These are phyloP conservation scores for Fusarium sp. DNA, from an alignment of 2,329 filamentous ascomycete species.

Conservation along the genomic window DNA sequence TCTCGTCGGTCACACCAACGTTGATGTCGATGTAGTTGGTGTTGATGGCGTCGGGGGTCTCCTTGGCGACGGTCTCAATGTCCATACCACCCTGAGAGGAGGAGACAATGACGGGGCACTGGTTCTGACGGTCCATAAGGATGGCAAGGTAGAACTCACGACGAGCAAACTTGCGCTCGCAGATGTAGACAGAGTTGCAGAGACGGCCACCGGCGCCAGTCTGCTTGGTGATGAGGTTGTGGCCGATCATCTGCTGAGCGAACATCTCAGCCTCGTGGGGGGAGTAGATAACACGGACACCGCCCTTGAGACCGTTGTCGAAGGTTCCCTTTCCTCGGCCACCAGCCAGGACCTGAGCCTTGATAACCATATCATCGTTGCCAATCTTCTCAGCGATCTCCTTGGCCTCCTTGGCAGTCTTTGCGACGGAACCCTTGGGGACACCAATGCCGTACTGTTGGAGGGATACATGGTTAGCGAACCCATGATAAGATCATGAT, in stretches of 20 bases:
- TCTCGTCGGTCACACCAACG: constrained; percentile 93
- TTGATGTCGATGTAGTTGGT: constrained; percentile 96
- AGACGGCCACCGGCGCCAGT: constrained; percentile 93
- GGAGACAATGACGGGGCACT: constrained; percentile 95
- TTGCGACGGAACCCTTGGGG: constrained; percentile 89
- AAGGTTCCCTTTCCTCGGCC: constrained; percentile 98
- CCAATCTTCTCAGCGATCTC: constrained; percentile 90
- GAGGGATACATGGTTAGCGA: constrained; percentile 41
- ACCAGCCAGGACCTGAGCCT: constrained; percentile 98
- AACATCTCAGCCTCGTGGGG: constrained; percentile 97
- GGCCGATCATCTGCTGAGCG: constrained; percentile 98
- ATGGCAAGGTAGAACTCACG: constrained; percentile 99
- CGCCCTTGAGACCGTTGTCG: constrained; percentile 98
- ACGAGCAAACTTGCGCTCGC: constrained; percentile 99
- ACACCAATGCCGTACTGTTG: constrained; percentile 92
- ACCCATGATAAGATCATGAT: constrained; percentile 16
- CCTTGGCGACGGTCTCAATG: constrained; percentile 98
- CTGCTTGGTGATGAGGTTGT: constrained; percentile 99
- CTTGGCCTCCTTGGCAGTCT: constrained; percentile 89
- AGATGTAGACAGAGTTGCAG: constrained; percentile 98
- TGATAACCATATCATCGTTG: constrained; percentile 98
- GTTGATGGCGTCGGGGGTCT: constrained; percentile 94
- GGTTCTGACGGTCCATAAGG: constrained; percentile 95
- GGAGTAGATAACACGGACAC: constrained; percentile 99
- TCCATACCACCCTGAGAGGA: constrained; percentile 99